Evolutionary conservation across 202 grass and related monocot genomes (phyloP).

Genomic region (Setaria italica): DNA sequence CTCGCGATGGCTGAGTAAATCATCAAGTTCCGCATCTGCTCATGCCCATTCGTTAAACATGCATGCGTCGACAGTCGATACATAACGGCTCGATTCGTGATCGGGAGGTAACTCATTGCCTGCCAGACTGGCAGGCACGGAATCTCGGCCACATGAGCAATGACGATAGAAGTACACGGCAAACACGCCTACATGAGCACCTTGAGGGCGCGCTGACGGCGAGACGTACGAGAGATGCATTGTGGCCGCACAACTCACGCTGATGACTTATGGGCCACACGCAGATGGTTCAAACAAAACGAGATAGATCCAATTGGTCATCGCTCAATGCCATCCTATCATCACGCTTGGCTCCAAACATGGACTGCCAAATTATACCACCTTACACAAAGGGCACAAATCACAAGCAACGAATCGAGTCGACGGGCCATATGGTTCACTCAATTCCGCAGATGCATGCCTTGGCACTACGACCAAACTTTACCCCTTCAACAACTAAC

Average conservation of each 20-base stretch:
- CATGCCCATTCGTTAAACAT: too few relatives aligned
- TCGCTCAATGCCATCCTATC: background rate
- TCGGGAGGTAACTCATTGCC: too few relatives aligned
- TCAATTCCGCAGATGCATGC: background rate
- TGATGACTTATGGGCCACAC: background rate
- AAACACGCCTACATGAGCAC: too few relatives aligned
- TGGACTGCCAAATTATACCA: background rate
- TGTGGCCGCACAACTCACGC: background rate
- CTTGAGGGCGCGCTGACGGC: too few relatives aligned
- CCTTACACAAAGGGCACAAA: background rate
- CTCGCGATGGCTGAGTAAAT: too few relatives aligned
- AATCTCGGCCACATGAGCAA: too few relatives aligned
- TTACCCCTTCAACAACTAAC: conserved; percentile 25
- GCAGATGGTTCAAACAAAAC: background rate
- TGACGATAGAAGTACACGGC: too few relatives aligned
- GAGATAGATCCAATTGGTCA: background rate
- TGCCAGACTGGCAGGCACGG: too few relatives aligned
- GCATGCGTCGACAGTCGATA: too few relatives aligned
- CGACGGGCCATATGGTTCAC: background rate
- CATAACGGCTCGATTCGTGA: too few relatives aligned
- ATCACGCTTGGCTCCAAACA: background rate
- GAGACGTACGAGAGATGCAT: too few relatives aligned
- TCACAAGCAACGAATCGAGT: conserved; percentile 18
- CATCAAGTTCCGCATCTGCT: too few relatives aligned
- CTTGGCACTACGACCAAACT: background rate